Percentiles rank a stretch among this genome's conserved stretches.
phyloP scores from a whole-genome alignment of 2,329 filamentous ascomycete species.

The Curvularia sp. region DNA sequence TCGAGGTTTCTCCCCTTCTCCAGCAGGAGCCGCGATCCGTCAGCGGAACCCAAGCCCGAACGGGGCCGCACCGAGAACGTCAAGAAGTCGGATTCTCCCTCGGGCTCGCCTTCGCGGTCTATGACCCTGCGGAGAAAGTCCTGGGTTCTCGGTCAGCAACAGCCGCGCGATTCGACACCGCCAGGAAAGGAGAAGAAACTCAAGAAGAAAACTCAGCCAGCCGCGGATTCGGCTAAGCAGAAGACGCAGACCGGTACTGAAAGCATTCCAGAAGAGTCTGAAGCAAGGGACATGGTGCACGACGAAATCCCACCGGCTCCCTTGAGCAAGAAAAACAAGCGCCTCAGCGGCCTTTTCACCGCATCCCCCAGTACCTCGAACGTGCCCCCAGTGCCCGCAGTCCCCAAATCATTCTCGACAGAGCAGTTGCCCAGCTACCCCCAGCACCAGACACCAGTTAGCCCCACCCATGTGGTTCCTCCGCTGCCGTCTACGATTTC shows the following conservation, averaged over 20 bases:
- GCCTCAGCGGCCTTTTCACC: slow-evolving; percentile 45
- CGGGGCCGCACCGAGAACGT: slow-evolving; percentile 36
- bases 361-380: slow-evolving; percentile 39
- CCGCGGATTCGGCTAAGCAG: slow-evolving; percentile 33
- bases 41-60: slow-evolving; percentile 39
- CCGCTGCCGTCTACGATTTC: slow-evolving; percentile 54
- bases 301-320: slow-evolving; percentile 34
- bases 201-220: slow-evolving; percentile 29
- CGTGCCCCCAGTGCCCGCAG: slow-evolving; percentile 49
- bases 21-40: slow-evolving; percentile 45
- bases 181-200: slow-evolving; percentile 26
- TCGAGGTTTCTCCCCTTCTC: slow-evolving; percentile 47
- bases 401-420: slow-evolving; percentile 56
- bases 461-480: slow-evolving; percentile 48
- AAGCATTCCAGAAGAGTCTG: slow-evolving; percentile 44
- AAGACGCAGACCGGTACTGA: slow-evolving; percentile 31
- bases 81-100: slow-evolving; percentile 36
- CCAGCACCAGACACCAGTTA: slow-evolving; percentile 41
- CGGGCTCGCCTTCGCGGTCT: slow-evolving; percentile 40
- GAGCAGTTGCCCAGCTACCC: slow-evolving; percentile 52
- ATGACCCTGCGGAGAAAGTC: slow-evolving; percentile 48
- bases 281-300: slow-evolving; percentile 31
- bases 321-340: slow-evolving; percentile 47
- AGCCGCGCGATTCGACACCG: slow-evolving; percentile 22
- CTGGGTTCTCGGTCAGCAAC: slow-evolving; percentile 35